These are phyloP conservation scores for Phaeosphaeriaceae sp. DNA, from an alignment of 2,329 filamentous ascomycete species.

Conservation along the genomic window DNA sequence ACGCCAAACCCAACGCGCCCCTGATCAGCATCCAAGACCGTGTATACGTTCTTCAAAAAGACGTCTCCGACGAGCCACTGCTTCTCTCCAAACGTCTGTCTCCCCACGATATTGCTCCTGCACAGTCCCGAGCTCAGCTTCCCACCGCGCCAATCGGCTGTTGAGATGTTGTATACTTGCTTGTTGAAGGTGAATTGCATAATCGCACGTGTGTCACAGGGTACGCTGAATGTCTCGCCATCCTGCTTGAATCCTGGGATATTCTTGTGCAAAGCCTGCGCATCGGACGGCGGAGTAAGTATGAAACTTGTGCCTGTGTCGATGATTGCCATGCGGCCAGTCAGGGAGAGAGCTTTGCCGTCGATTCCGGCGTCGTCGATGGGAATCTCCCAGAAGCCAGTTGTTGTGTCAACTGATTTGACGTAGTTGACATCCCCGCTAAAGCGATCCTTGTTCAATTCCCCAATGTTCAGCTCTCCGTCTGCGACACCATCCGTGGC, in stretches of 20 bases:
- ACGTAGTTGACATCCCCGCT: slow-evolving; percentile 74
- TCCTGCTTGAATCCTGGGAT: slow-evolving; percentile 69
- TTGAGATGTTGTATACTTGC: slow-evolving; percentile 70
- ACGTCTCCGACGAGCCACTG: slow-evolving; percentile 85
- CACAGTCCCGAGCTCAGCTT: slow-evolving; percentile 50
- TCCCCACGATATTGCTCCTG: slow-evolving; percentile 77
- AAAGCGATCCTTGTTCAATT: slow-evolving; percentile 71
- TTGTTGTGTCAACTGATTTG: slow-evolving; percentile 55
- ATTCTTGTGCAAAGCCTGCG: slow-evolving; percentile 70
- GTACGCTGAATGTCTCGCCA: slow-evolving; percentile 72
- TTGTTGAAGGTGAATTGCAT: slow-evolving; percentile 75
- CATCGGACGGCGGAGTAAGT: slow-evolving; percentile 73
- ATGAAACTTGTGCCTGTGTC: slow-evolving; percentile 86
- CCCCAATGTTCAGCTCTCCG: slow-evolving; percentile 81
- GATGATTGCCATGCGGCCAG: slow-evolving; percentile 71
- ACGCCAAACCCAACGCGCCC: slow-evolving; percentile 64
- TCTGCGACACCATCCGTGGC: slow-evolving; percentile 70
- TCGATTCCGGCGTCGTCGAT: slow-evolving; percentile 72
- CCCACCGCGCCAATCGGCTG: slow-evolving; percentile 74
- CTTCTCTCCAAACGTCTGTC: slow-evolving; percentile 67
- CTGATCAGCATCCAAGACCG: slow-evolving; percentile 80
- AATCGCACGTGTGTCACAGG: slow-evolving; percentile 70
- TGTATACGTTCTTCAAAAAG: slow-evolving; percentile 90
- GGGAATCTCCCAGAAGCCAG: slow-evolving; percentile 75
- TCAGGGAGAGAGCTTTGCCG: slow-evolving; percentile 59